Conservation (phyloP, 2,329 filamentous ascomycete genomes). For the Tolypocladium guangdongense region DNA sequence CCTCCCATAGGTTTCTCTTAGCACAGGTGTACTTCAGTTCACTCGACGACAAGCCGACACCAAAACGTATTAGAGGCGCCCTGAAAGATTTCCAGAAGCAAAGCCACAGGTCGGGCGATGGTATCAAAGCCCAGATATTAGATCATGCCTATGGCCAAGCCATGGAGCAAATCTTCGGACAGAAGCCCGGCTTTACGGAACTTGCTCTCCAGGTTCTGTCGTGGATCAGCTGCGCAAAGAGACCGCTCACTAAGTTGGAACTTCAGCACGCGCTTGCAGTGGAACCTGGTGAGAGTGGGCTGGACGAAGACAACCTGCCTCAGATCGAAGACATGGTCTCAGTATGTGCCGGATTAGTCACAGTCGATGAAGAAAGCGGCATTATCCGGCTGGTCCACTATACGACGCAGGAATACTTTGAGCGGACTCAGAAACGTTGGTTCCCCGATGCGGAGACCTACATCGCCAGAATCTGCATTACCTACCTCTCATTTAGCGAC, state of each 20-base stretch:
- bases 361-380: not conserved
- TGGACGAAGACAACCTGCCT: not conserved
- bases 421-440: not conserved
- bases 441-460: not conserved
- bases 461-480: not conserved
- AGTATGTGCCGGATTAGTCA: not conserved
- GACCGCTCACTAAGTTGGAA: not conserved
- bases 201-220: not conserved
- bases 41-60: too few relatives aligned
- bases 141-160: not conserved
- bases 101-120: too few relatives aligned
- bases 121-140: too few relatives aligned
- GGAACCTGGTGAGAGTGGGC: too few relatives aligned
- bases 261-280: not conserved
- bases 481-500: not conserved
- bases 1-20: too few relatives aligned
- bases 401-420: not conserved
- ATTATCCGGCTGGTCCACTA: not conserved
- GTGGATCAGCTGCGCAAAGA: not conserved
- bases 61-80: too few relatives aligned
- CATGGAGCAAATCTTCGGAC: not conserved
- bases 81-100: too few relatives aligned
- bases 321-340: not conserved
- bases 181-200: accelerated
- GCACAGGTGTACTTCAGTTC: too few relatives aligned